Evolutionary conservation across 331 rosid species (phyloP), one percentile per base, ranked within the genome.

Genomic region (Malus hybrid): DNA sequence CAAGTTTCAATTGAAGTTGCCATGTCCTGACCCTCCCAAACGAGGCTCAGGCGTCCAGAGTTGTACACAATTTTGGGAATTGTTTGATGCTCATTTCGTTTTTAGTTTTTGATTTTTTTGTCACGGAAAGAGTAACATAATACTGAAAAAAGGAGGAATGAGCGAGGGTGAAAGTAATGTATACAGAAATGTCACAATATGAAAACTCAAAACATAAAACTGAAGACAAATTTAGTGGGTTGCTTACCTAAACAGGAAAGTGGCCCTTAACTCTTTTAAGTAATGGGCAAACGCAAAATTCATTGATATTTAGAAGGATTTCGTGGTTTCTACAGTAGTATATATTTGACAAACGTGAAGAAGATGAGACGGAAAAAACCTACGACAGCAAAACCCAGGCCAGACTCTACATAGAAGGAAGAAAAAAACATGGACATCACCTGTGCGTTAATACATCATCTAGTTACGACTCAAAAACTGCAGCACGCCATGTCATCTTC

Each of bases 371-470:
- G 22, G 22, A 59, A 59, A 59, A 4, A 10, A 22, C 5, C 28
- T 59, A n/a, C 11, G 5, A 52, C 50, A n/a, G 14, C 20, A 3
- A 74, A 74, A 65, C 69, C n/a, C 56, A 59, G 46, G 52, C 19
- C 54, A 57, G 31, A 15, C 65, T 60, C 71, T 63, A 3, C 20
- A 20, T 5, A 16, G 19, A 48, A 12, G 18, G 60, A 39, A 31
- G 19, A 65, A 33, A 59, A 10, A 52, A 64, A 64, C 52, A 73
- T 39, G 18, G 55, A 12, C 19, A 31, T 31, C 31, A 22, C 67
- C 64, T 62, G 44, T 61, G 80, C 20, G 72, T 29, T 55, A 69
- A 67, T 33, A 42, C 67, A 72, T 66, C 68, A 67, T 74, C 19
- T 32, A 76, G n/a, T 52, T 55, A 64, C 46, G 19, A 57, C 52